Base-by-base conservation (phyloP, 1,284 basidiomycete species). In the Heterobasidion occidentale region DNA sequence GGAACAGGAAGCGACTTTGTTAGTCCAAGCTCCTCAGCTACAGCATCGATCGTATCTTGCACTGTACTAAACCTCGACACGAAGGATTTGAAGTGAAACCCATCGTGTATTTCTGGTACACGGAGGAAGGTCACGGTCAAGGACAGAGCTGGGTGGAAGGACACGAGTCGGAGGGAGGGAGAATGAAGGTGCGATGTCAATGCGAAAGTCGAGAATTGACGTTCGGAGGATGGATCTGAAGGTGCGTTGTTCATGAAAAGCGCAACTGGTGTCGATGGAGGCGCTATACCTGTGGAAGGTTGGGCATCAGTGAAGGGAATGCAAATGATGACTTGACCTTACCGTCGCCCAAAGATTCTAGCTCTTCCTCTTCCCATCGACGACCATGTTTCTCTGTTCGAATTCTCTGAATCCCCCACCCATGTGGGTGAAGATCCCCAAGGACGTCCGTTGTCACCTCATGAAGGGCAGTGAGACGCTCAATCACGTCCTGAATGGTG, bases 51-150 rank as follows among this genome's bases (percentile, higher is more conserved):
- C n/a, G 80, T 71, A 34, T 84, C 77, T 27, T 73, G 67, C 2
- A 82, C 79, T 11, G 77, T 81, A 47, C 74, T 78, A 0, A 66
- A 69, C 55, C 77, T 74, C 7, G 85, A 77, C 53, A 90, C 73
- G 68, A 84, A 92, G 49, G 81, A 63, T 54, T 75, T 84, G 74
- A 84, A 84, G 61, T 74, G 65, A 63, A 86, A 90, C 1, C 76
- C 83, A 64, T 92, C 90, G 57, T 86, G 81, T 57, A 93, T 81
- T 67, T 91, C 88, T 1, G 88, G 90, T 19, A 93, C 81, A 55
- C 89, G 84, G 46, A 78, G 69, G 67, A 92, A 91, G 0, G 76
- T 69, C 44, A 88, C 64, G 2, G 74, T 70, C 3, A 86, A 55
- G 6, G 76, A 77, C 27, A 91, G 76, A 14, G 75, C 70, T 2